Evolutionary conservation across 192 early-diverging fungal species (phyloP).

Genomic region (Neocallimastix lanati): DNA sequence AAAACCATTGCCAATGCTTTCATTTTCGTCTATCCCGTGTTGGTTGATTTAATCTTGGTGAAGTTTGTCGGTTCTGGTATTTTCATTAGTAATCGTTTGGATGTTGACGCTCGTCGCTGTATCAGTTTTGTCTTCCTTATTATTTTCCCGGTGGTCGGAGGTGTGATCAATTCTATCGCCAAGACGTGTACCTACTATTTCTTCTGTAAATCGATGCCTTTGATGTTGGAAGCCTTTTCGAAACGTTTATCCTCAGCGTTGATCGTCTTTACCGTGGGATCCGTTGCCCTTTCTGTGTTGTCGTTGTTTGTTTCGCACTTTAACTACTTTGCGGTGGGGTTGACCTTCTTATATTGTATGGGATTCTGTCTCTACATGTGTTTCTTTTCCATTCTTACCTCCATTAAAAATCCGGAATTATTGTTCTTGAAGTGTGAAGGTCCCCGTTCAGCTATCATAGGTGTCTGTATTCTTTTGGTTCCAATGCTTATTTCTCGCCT

Average conservation of each 20-base stretch:
- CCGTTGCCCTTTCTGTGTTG: slow-evolving; percentile 5
- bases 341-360: neutral
- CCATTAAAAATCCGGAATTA: slow-evolving; percentile 11
- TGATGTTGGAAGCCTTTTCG: slow-evolving; percentile 15
- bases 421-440: slow-evolving; percentile 16
- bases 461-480: slow-evolving; percentile 7
- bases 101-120: neutral
- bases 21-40: slow-evolving; percentile 21
- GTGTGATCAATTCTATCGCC: slow-evolving; percentile 16
- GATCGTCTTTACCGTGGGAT: slow-evolving; percentile 3
- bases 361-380: slow-evolving; percentile 14
- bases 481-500: slow-evolving; percentile 11
- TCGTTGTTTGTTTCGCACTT: neutral
- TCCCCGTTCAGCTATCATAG: slow-evolving; percentile 7
- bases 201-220: slow-evolving; percentile 17
- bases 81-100: slow-evolving; percentile 3
- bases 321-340: neutral
- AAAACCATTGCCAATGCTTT: slow-evolving; percentile 14
- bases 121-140: neutral
- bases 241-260: slow-evolving; percentile 11
- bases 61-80: slow-evolving; percentile 12
- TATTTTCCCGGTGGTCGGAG: slow-evolving; percentile 14
- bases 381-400: slow-evolving; percentile 9
- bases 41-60: slow-evolving; percentile 15
- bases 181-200: slow-evolving; percentile 20